Conservation (phyloP, 768 basidiomycete species). For the Punctularia strigosozonata region DNA sequence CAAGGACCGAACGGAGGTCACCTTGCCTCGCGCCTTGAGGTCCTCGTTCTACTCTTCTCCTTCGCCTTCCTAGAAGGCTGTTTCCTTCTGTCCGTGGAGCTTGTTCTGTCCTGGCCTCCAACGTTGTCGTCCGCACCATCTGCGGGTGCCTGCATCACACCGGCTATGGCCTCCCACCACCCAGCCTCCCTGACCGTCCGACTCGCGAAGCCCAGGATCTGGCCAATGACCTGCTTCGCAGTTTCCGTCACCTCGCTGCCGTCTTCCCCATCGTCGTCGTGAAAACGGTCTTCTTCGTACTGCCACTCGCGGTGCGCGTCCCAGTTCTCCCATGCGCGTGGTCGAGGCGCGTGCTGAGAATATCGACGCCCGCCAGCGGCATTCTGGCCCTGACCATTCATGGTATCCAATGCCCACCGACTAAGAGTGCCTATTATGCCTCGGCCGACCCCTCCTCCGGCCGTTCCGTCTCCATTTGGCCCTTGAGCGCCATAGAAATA, state of each 20-base stretch:
- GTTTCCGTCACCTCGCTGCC: constrained; percentile 20
- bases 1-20: too few species aligned
- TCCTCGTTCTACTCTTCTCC: not conserved
- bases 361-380: constrained; percentile 11
- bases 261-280: constrained; percentile 10
- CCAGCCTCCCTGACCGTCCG: constrained; percentile 20
- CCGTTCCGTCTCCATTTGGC: constrained; percentile 22
- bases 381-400: constrained; percentile 26
- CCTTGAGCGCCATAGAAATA: constrained; percentile 42
- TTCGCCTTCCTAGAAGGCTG: not conserved
- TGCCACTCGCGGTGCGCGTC: constrained; percentile 51
- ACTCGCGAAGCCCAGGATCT: constrained; percentile 25
- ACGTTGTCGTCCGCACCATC: not conserved
- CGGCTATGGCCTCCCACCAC: constrained; percentile 27
- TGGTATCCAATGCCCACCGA: constrained; percentile 27
- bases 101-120: not conserved
- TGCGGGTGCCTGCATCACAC: constrained; percentile 12
- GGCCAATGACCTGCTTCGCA: constrained; percentile 33
- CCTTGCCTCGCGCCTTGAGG: too few species aligned
- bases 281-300: constrained; percentile 26
- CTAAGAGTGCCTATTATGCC: constrained; percentile 28
- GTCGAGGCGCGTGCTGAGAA: constrained; percentile 12
- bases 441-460: constrained; percentile 23
- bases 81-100: not conserved
- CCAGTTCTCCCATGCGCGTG: constrained; percentile 60